Evolutionary conservation across 305 asterid species (phyloP), one percentile per base, ranked within the genome.

Genomic region (Fraxinus platypoda): DNA sequence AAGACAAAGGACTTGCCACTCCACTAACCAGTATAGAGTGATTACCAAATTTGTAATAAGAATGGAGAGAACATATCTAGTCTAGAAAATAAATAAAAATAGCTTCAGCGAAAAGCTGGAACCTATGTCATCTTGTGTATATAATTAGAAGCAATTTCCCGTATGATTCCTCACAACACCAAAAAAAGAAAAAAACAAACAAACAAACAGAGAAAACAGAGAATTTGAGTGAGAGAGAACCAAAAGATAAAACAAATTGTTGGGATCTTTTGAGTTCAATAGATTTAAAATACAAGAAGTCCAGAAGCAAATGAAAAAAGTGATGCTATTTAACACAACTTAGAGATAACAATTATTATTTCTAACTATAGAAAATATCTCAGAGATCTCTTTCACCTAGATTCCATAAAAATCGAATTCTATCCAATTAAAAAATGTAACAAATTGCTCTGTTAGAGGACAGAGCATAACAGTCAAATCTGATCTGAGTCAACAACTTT

Each of bases 31-130:
- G 81, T 23, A 74, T 30, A 23, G 46, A 75, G 54, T 52, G 76
- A 57, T 49, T 64, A 77, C 33, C 33, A 77, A 75, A 77, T 25
- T 70, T 81, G 62, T 25, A 82, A 12, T 64, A 75, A 33, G 17
- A 57, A 80, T 75, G 38, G 37, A 66, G 70, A 76, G 70, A 74
- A 74, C 12, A 19, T 43, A 33, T 33, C 78, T 23, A n/a, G 23
- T 33, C 78, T 23, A n/a, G n/a, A 81, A 84, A 62, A 62, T 62
- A 59, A 59, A 59, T 2, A 74, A 78, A 80, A 59, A 73, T 75
- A 83, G 83, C 62, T 31, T 33, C 41, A 43, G n/a, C 19, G 19
- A 57, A 86, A 81, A 72, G 6, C 15, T 62, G 31, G 12, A 74
- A 59, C 81, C 37, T 71, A 54, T 49, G 30, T 57, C 43, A 81